phyloP scores from a whole-genome alignment of 164 flowering plant genomes.

The Nelumbo lutea region DNA sequence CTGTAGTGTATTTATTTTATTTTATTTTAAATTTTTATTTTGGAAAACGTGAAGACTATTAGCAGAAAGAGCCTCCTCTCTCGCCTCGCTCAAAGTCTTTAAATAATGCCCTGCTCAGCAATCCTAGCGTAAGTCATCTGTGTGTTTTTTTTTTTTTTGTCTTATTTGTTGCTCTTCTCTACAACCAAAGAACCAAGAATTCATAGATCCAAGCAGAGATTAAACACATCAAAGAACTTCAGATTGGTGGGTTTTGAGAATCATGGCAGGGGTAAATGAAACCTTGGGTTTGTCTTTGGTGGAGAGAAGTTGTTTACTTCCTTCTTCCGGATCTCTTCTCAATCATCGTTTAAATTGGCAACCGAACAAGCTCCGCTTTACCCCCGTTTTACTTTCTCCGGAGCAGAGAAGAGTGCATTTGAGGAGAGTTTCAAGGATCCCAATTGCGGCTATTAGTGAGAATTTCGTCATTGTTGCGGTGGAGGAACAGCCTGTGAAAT shows the following conservation, averaged over 20 bases:
- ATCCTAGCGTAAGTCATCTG: neutral
- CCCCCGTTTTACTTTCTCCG: constrained; percentile 16
- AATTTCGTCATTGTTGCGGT: constrained; percentile 37
- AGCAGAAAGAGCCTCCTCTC: neutral
- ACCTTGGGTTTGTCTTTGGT: constrained; percentile 44
- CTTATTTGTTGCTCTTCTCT: neutral
- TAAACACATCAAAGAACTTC: neutral
- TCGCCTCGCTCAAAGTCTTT: neutral
- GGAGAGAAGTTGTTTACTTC: constrained; percentile 37
- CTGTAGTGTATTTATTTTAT: no score
- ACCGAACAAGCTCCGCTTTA: constrained; percentile 23
- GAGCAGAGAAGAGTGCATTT: constrained; percentile 13
- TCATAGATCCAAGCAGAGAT: neutral
- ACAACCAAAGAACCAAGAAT: neutral
- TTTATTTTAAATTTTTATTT: no score
- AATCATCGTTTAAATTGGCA: constrained; percentile 4
- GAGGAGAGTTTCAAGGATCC: constrained; percentile 18
- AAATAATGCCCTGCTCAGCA: neutral
- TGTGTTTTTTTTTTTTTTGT: neutral
- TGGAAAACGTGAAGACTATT: constrained; percentile 12
- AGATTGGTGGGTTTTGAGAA: neutral
- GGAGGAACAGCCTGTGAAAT: constrained; percentile 49
- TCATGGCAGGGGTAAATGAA: constrained; percentile 55
- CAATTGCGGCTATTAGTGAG: constrained; percentile 66
- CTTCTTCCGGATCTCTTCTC: constrained; percentile 28